Evolutionary conservation across 805 yeast genomes (phyloP).

Genomic region (Jamesozyma lodderae): DNA sequence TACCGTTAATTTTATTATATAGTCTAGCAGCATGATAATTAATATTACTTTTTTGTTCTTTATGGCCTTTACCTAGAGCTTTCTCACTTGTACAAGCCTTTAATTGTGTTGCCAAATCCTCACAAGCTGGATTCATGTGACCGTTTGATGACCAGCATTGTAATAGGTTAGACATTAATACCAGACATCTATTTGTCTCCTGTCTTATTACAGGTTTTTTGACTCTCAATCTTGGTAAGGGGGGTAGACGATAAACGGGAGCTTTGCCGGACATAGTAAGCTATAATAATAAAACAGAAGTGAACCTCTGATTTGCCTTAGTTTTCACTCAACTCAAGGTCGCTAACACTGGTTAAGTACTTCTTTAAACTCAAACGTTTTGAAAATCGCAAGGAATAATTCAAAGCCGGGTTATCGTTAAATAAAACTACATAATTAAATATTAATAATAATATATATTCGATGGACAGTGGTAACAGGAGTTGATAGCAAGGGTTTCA

Average conservation of each 20-base stretch:
- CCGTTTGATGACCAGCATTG: conserved; percentile 97
- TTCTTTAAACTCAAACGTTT: too few relatives aligned
- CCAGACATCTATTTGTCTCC: conserved; percentile 65
- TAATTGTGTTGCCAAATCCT: conserved; percentile 55
- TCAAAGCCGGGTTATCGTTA: too few relatives aligned
- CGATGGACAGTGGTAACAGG: not conserved
- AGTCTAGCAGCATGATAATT: conserved; percentile 47
- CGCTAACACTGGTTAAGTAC: too few relatives aligned
- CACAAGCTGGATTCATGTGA: conserved; percentile 65
- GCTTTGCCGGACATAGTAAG: conserved; percentile 28
- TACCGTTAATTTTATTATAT: conserved; percentile 41
- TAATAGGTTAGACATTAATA: conserved; percentile 72
- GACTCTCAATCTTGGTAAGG: conserved; percentile 63
- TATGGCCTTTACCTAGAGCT: conserved; percentile 20
- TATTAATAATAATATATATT: too few relatives aligned
- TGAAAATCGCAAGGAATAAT: too few relatives aligned
- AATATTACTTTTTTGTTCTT: conserved; percentile 34
- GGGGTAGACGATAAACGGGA: conserved; percentile 48
- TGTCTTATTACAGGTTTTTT: conserved; percentile 50
- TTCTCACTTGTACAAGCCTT: conserved; percentile 57
- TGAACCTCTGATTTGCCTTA: too few relatives aligned
- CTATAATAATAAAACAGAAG: too few relatives aligned
- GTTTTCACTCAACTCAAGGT: too few relatives aligned
- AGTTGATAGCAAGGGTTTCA: too few relatives aligned
- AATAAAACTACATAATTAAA: too few relatives aligned